These are phyloP conservation scores for Wilhelminamyces savonicus DNA, from an alignment of 805 yeast species.

Conservation along the genomic window DNA sequence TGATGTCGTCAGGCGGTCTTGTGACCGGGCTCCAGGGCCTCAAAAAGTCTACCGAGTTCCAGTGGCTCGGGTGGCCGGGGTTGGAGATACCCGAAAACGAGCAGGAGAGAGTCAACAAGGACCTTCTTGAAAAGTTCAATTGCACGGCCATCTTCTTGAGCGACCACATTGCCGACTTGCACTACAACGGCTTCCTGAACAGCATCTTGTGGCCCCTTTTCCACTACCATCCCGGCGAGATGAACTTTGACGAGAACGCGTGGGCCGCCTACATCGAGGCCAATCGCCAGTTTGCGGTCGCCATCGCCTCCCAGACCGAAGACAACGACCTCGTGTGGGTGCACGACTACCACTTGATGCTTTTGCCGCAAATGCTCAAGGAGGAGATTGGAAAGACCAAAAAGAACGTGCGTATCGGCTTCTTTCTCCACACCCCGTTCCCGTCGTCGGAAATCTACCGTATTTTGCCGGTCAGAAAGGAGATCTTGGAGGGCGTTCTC, in stretches of 20 bases:
- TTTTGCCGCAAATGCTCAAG: conserved; percentile 83
- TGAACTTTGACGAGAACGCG: conserved; percentile 94
- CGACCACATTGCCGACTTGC: conserved; percentile 90
- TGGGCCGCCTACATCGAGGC: conserved; percentile 98
- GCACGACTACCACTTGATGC: conserved; percentile 96
- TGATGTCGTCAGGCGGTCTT: conserved; percentile 95
- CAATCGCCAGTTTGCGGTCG: conserved; percentile 72
- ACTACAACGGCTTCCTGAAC: conserved; percentile 93
- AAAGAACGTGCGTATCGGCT: conserved; percentile 72
- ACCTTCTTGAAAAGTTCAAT: conserved; percentile 69
- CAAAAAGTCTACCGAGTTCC: conserved; percentile 74
- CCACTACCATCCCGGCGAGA: conserved; percentile 98
- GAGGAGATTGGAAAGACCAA: conserved; percentile 44
- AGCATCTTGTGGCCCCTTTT: conserved; percentile 96
- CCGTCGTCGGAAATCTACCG: conserved; percentile 96
- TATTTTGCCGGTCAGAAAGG: conserved; percentile 90
- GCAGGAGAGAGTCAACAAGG: conserved; percentile 59
- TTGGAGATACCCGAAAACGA: conserved; percentile 78
- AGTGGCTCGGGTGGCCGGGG: conserved; percentile 98
- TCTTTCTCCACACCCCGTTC: conserved; percentile 95
- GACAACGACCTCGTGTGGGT: conserved; percentile 95
- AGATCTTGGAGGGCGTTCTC: conserved; percentile 84
- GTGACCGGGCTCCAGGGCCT: conserved; percentile 94
- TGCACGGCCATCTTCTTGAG: conserved; percentile 85
- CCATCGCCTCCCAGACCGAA: conserved; percentile 59